Base-by-base conservation (phyloP, 2,329 filamentous ascomycete species). In the Ophiostoma sp. region DNA sequence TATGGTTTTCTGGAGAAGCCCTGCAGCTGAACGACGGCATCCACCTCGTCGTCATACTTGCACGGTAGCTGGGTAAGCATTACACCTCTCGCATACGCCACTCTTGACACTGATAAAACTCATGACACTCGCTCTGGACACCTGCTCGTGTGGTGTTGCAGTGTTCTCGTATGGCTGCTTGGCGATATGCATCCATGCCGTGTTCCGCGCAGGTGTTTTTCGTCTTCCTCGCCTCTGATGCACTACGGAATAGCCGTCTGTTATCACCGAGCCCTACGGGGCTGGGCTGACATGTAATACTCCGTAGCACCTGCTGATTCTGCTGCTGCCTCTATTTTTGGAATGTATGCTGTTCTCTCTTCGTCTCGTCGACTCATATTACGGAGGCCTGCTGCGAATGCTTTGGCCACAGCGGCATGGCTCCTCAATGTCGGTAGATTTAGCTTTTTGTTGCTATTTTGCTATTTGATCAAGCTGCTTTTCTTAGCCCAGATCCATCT, bases 181-280 rank as follows among this genome's bases (percentile, higher is more conserved):
- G 55, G 49, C 55, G 27, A 8, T 60, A 60, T 60, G 55, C 55
- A 60, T 1, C 27, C 27, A 27, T 27, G 27, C 27, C 27, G 27
- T 60, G 4, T 36, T 38, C n/a, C 55, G 36, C 38, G 42, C 27
- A 27, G 27, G 27, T 27, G 27, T 27, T 27, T 27, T 3, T 27
- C n/a, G 49, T 27, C 18, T 55, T 11, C 55, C 55, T 18, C 55
- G 38, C 38, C 27, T 14, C 55, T 5, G 12, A 27, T 36, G 55
- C 27, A 16, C 27, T 60, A 60, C 38, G 27, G 27, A 27, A 60
- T 36, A 12, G 38, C 6, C 6, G n/a, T 38, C 55, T 60, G 27
- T 60, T 60, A 60, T 60, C 55, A 16, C 55, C 55, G 55, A 60
- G 55, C 55, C 55, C 27, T 60, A 60, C 55, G 55, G 38, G 55